Base-by-base conservation (phyloP, 1,139 yeast genomes). In the Zygoascus hellenicus region DNA sequence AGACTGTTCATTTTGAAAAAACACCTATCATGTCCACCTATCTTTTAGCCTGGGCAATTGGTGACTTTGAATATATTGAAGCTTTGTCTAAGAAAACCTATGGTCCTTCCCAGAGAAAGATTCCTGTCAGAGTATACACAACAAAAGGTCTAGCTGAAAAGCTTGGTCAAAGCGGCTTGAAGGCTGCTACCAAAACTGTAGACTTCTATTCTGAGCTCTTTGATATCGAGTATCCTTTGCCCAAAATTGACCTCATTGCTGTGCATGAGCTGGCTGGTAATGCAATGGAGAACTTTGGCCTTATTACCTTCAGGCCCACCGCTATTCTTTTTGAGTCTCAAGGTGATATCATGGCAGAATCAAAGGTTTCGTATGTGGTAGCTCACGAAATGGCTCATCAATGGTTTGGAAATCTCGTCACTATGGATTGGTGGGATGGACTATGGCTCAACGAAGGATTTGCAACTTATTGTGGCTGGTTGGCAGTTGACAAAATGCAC, bases 391-490 rank as follows among this genome's bases (percentile, higher is more conserved):
- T 87, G 62, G 95, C 95, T 22, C 96, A 87, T 65, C 95, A 87
- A 69, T 87, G 96, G 96, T 87, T 87, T 65, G 96, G 96, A 55
- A 83, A 87, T 67, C 72, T 87, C 59, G 95, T 86, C 51, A 87
- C 96, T 53, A 87, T 87, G 96, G 86, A 85, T 59, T 87, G 92
- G 88, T 87, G 96, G 96, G 94, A 87, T 65, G 95, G 86, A 51
- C 76, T 87, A 54, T 87, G 95, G 95, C 76, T 87, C 56, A 87
- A 87, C 65, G 96, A 87, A 68, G 95, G 95, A 26, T 87, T 86
- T 61, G 96, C 96, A 42, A 87, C 96, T 41, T 85, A 89, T 90
- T 85, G 85, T 74, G 85, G 92, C 2, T 84, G 85, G 81, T 76
- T 78, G 58, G 85, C 94, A 3, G 78, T 85, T 58, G 84, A 86